Evolutionary conservation across 148 eudicot species (phyloP).

Genomic region (Rhododendron ovatum): DNA sequence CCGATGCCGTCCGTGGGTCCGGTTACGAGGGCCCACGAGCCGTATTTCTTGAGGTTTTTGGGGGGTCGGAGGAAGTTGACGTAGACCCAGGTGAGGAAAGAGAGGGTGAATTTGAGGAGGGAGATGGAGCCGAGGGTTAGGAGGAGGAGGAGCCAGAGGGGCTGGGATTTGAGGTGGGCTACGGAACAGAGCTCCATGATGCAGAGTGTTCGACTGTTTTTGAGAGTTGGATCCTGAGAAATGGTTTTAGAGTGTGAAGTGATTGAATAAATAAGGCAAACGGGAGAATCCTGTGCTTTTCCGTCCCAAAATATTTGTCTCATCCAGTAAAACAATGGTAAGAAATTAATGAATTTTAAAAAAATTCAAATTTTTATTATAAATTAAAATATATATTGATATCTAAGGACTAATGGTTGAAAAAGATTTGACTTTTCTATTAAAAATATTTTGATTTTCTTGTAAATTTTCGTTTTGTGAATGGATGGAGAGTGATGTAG

Average conservation of each 20-base stretch:
- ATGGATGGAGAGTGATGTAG: not conserved
- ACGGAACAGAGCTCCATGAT: conserved; percentile 37
- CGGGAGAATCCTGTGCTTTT: not conserved
- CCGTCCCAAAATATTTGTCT: too few species aligned
- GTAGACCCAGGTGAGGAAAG: conserved; percentile 63
- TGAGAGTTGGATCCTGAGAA: conserved; percentile 3
- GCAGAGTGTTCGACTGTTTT: not conserved
- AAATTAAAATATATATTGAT: too few species aligned
- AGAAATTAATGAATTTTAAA: too few species aligned
- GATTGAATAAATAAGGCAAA: conserved; percentile 7
- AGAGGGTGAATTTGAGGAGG: conserved; percentile 29
- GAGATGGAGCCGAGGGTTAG: conserved; percentile 41
- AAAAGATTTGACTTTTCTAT: too few species aligned
- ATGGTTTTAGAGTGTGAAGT: conserved; percentile 4
- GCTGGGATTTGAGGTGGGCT: conserved; percentile 53
- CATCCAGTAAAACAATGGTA: fast-evolving
- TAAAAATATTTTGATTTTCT: too few species aligned
- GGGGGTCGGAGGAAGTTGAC: conserved; percentile 65
- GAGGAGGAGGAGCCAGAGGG: conserved; percentile 49
- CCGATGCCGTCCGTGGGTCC: conserved; percentile 98
- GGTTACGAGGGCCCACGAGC: conserved; percentile 91
- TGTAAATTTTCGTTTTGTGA: too few species aligned
- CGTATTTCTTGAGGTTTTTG: conserved; percentile 84
- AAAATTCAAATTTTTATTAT: too few species aligned
- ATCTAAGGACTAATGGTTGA: too few species aligned